Conservation (phyloP, 345 rosid genomes). For the Arabidopsis suecica region DNA sequence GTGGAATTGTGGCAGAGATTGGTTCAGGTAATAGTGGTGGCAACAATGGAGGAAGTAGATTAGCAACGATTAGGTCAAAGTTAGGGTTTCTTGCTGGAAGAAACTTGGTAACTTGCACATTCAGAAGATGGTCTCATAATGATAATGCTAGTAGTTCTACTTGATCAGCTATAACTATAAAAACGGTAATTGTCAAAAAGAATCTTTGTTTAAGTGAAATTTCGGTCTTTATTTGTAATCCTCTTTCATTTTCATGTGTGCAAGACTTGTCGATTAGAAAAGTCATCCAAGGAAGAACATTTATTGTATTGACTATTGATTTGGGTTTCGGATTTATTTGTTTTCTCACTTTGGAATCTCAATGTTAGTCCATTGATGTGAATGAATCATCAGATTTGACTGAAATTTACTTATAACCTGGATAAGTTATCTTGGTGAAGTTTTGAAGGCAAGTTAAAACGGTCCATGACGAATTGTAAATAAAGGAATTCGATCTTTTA, state of each 20-base stretch:
- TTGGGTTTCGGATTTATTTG: background rate
- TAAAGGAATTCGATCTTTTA: too few relatives aligned
- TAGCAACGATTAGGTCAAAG: slow-evolving; percentile 57
- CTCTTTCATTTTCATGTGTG: slow-evolving; percentile 24
- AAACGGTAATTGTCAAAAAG: slow-evolving; percentile 36
- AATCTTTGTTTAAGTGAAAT: background rate
- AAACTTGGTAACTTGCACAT: slow-evolving; percentile 58
- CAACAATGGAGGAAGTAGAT: slow-evolving; percentile 52
- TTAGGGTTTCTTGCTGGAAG: slow-evolving; percentile 63
- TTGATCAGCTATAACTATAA: slow-evolving; percentile 18
- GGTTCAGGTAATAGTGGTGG: slow-evolving; percentile 44
- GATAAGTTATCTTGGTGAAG: too few relatives aligned
- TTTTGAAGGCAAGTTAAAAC: too few relatives aligned
- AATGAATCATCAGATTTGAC: background rate
- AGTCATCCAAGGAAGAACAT: slow-evolving; percentile 23
- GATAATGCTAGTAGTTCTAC: slow-evolving; percentile 52
- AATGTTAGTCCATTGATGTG: slow-evolving; percentile 22
- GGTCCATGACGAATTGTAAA: too few relatives aligned
- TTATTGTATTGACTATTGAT: slow-evolving; percentile 28
- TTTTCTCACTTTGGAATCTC: slow-evolving; percentile 26
- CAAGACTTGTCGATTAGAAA: slow-evolving; percentile 32
- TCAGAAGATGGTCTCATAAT: slow-evolving; percentile 61
- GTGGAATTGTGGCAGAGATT: slow-evolving; percentile 46
- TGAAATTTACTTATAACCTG: too few relatives aligned
- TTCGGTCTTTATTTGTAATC: background rate